Evolutionary conservation across 2,329 filamentous ascomycete genomes (phyloP).

Genomic region (Aspergillus hortae): DNA sequence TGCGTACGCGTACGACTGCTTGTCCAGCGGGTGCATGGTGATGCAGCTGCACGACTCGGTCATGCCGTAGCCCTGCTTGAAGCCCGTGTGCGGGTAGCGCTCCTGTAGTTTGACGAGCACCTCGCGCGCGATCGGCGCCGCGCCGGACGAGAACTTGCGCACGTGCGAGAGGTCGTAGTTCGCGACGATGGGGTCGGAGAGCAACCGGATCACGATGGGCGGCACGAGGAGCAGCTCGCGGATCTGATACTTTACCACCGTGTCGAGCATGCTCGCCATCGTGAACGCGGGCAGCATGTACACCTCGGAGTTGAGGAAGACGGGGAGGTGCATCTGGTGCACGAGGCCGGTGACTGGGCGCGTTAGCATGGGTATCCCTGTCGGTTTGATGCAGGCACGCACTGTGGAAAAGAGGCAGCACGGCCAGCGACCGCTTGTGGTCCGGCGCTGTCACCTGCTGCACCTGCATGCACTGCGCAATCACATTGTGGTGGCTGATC

Average conservation of each 20-base stretch:
- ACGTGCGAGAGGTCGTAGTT: constrained; percentile 57
- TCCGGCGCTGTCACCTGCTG: constrained; percentile 50
- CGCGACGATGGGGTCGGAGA: constrained; percentile 44
- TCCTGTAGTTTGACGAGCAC: constrained; percentile 54
- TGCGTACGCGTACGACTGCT: constrained; percentile 54
- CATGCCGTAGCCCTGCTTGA: constrained; percentile 67
- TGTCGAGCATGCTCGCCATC: constrained; percentile 56
- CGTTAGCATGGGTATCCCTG: not conserved
- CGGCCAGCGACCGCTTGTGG: constrained; percentile 52
- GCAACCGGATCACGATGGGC: constrained; percentile 59
- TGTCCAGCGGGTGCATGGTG: constrained; percentile 56
- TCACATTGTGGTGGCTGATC: constrained; percentile 54
- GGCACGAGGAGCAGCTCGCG: constrained; percentile 57
- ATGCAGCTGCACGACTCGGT: constrained; percentile 64
- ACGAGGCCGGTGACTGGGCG: constrained; percentile 58
- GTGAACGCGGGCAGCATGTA: constrained; percentile 63
- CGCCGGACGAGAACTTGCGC: constrained; percentile 57
- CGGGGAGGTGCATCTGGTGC: constrained; percentile 60
- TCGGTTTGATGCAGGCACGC: not conserved
- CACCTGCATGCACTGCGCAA: constrained; percentile 60
- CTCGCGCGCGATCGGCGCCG: constrained; percentile 56
- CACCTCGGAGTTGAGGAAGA: constrained; percentile 63
- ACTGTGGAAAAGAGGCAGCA: constrained; percentile 60
- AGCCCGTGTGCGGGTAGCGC: constrained; percentile 57
- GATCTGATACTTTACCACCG: constrained; percentile 52